Evolutionary conservation across 306 rosid species (phyloP), one percentile per base, ranked within the genome.

Genomic region (Echinosophora koreensis): DNA sequence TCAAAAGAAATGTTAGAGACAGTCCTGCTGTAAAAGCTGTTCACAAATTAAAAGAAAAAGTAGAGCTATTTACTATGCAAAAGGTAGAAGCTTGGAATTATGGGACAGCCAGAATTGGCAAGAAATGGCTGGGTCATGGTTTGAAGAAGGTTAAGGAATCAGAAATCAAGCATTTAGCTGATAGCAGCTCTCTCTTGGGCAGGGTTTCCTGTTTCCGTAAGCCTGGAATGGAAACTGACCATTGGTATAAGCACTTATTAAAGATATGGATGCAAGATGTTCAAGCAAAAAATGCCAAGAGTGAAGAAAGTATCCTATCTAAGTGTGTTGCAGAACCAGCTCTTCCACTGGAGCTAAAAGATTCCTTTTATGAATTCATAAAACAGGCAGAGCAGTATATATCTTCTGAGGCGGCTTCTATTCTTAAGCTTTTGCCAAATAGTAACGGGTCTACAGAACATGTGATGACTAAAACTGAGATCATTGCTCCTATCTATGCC

Each of bases 221-320:
- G 73, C 16, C 92, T 38, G 97, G 97, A 64, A 94, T 94, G 98
- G 90, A 94, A 84, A 94, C 97, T 62, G 98, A 94, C 78, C 98
- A 94, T 80, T 94, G 98, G 98, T 92, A 91, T 84, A 92, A 94
- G 77, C 84, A 83, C 66, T 82, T 94, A 51, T 37, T 90, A 52
- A 94, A 92, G 84, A 85, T 87, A 67, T 94, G 98, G 98, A 87
- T 94, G 93, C 93, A 89, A 82, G 89, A 81, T 37, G 72, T 89
- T 58, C 84, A 80, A 15, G 91, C 86, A 17, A 92, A 84, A 82
- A 75, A 69, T 73, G 89, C 74, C 61, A 82, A 82, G 66, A 85
- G 84, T 66, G 94, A 94, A 80, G 92, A 90, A 81, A 80, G 55
- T 50, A 72, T 92, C 81, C 69, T 94, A 66, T 89, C 93, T 3